phyloP scores from a whole-genome alignment of 768 basidiomycete genomes.

The Termitomyces titanicus region DNA sequence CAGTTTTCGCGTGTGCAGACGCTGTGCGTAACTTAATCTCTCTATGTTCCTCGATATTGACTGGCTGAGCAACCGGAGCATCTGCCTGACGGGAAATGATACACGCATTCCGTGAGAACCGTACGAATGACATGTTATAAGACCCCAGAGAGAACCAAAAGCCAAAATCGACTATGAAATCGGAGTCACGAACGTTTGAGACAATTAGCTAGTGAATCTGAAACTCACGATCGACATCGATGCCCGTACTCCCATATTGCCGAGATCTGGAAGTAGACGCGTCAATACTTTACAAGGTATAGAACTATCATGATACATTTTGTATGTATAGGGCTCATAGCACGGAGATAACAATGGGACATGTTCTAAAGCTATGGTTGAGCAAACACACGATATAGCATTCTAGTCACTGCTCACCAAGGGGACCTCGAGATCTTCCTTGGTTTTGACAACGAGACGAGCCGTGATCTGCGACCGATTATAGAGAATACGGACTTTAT shows the following conservation, averaged over 20 bases:
- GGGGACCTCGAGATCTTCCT: conserved; percentile 63
- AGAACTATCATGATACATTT: conserved; percentile 43
- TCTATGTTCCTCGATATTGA: conserved; percentile 80
- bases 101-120: conserved; percentile 79
- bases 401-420: conserved; percentile 37
- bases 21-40: conserved; percentile 70
- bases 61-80: conserved; percentile 75
- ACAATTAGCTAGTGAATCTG: background rate
- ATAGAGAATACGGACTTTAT: conserved; percentile 77
- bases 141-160: conserved; percentile 77
- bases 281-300: background rate
- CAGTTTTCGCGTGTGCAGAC: conserved; percentile 72
- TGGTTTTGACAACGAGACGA: conserved; percentile 59
- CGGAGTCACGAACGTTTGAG: background rate
- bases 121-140: conserved; percentile 77
- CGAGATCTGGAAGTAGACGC: conserved; percentile 45
- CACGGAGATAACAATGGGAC: conserved; percentile 82
- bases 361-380: conserved; percentile 50
- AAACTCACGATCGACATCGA: conserved; percentile 77
- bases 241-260: conserved; percentile 79
- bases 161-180: conserved; percentile 66
- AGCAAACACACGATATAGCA: background rate
- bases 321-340: conserved; percentile 84
- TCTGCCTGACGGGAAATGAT: conserved; percentile 80
- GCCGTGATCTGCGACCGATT: conserved; percentile 71